Conservation (phyloP, 2,329 filamentous ascomycete species). For the Mycocentrospora acerina region DNA sequence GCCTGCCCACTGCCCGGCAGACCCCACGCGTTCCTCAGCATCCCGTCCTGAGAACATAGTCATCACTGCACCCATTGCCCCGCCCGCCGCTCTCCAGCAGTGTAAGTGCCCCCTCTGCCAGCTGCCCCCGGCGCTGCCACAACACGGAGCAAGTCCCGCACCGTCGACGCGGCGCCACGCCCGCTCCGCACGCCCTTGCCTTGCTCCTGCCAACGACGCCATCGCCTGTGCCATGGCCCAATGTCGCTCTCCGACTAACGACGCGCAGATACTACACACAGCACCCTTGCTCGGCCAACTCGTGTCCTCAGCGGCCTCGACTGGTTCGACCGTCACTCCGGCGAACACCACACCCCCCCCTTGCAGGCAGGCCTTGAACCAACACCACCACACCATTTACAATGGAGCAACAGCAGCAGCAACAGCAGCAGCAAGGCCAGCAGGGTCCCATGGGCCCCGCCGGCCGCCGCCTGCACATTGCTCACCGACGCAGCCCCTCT, state of each 20-base stretch:
- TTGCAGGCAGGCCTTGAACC: constrained; percentile 26
- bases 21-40: constrained; percentile 26
- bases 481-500: constrained; percentile 93
- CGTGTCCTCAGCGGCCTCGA: constrained; percentile 23
- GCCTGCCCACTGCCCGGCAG: constrained; percentile 28
- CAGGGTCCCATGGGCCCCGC: constrained; percentile 63
- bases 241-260: constrained; percentile 18
- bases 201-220: constrained; percentile 7
- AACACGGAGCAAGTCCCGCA: constrained; percentile 12
- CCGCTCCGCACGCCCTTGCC: constrained; percentile 13
- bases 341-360: constrained; percentile 21
- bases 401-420: constrained; percentile 58
- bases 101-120: constrained; percentile 31
- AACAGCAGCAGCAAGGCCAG: constrained; percentile 54
- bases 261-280: constrained; percentile 26
- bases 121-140: constrained; percentile 20
- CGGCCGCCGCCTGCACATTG: constrained; percentile 92
- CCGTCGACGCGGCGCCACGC: constrained; percentile 6
- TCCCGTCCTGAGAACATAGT: constrained; percentile 34
- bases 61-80: constrained; percentile 22
- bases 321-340: constrained; percentile 25
- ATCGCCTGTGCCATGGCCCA: constrained; percentile 1
- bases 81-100: constrained; percentile 20
- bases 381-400: constrained; percentile 23
- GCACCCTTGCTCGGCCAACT: constrained; percentile 20